Conservation (phyloP, 2,329 filamentous ascomycete species). For the Xylariaceae sp. region DNA sequence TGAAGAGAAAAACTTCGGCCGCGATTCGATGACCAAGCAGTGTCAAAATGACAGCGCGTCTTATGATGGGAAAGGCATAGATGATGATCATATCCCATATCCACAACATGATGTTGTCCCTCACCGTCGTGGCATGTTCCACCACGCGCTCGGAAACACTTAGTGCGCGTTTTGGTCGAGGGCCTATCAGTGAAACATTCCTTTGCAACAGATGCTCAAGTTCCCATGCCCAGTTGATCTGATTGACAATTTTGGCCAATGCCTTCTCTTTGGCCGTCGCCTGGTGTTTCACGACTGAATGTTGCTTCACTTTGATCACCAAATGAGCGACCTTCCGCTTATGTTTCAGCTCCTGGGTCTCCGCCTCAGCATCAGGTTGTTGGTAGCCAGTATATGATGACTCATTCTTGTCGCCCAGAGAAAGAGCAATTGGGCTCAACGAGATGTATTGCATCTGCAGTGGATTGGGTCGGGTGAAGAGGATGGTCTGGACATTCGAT, state of each 20-base stretch:
- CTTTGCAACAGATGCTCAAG: conserved; percentile 80
- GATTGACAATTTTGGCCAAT: conserved; percentile 77
- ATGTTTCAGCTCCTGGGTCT: conserved; percentile 54
- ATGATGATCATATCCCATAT: conserved; percentile 67
- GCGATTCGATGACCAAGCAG: conserved; percentile 76
- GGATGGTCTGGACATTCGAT: conserved; percentile 77
- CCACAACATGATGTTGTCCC: conserved; percentile 67
- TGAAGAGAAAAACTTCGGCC: conserved; percentile 71
- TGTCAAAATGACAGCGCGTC: conserved; percentile 68
- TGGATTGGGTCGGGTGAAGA: conserved; percentile 83
- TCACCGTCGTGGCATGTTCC: conserved; percentile 83
- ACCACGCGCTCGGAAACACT: conserved; percentile 94
- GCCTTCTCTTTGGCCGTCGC: conserved; percentile 80
- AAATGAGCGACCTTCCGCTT: conserved; percentile 62
- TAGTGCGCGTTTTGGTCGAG: conserved; percentile 74
- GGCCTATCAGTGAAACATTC: conserved; percentile 81
- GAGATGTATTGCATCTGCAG: conserved; percentile 96
- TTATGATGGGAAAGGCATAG: conserved; percentile 75
- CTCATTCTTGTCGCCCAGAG: conserved; percentile 68
- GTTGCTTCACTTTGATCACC: conserved; percentile 81
- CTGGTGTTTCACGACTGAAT: conserved; percentile 74
- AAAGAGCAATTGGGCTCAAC: conserved; percentile 80
- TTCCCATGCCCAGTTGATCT: conserved; percentile 95
- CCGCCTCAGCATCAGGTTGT: conserved; percentile 68
- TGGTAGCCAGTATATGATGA: conserved; percentile 32